Evolutionary conservation across 1,284 basidiomycete genomes (phyloP).

Genomic region (Pyrrhoderma noxium): DNA sequence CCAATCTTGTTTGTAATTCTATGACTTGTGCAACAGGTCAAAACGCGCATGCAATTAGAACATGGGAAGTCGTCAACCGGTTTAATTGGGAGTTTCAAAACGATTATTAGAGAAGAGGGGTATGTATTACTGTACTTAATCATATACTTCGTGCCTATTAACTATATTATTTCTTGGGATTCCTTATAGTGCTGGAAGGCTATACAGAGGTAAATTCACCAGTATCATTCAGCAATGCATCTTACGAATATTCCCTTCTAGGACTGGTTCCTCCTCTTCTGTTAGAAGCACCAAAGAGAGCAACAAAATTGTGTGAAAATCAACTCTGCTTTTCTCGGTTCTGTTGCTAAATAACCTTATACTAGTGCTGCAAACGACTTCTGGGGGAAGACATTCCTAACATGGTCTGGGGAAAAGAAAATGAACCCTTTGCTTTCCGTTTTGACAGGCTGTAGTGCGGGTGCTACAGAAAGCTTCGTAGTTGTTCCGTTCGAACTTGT

Average conservation of each 20-base stretch:
- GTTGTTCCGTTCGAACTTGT: conserved; percentile 96
- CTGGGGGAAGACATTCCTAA: conserved; percentile 80
- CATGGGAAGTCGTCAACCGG: conserved; percentile 71
- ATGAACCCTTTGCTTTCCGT: conserved; percentile 87
- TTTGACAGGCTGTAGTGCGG: conserved; percentile 88
- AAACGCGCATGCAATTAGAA: conserved; percentile 96
- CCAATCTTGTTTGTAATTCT: conserved; percentile 10
- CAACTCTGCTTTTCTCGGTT: background rate
- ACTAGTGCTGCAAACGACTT: conserved; percentile 81
- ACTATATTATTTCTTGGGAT: background rate
- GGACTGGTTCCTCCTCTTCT: conserved; percentile 90
- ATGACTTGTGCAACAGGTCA: conserved; percentile 52
- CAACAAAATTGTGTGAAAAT: conserved; percentile 84
- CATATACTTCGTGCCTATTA: background rate
- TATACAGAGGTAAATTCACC: conserved; percentile 70
- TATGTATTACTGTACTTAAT: conserved; percentile 27
- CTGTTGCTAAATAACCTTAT: background rate
- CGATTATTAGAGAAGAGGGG: conserved; percentile 83
- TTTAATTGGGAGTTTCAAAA: conserved; percentile 74
- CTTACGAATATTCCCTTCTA: conserved; percentile 23
- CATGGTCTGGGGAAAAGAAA: conserved; percentile 60
- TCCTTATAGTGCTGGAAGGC: conserved; percentile 55
- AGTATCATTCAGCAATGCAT: background rate
- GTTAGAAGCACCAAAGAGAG: conserved; percentile 96
- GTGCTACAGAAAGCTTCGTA: conserved; percentile 91